Evolutionary conservation across 257 asterid genomes (phyloP).

Genomic region (Solanum gandarillasii): DNA sequence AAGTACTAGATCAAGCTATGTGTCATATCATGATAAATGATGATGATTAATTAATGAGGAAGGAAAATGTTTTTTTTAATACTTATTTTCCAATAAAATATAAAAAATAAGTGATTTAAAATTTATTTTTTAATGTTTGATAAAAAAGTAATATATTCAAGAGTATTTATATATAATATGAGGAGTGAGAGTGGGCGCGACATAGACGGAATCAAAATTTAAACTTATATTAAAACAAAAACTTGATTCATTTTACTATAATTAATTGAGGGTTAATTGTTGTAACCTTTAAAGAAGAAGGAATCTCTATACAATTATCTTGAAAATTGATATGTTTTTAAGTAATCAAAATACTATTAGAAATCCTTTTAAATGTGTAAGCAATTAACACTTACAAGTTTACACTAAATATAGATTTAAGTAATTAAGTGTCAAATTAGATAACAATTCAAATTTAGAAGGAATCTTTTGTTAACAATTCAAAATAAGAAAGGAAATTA

Average conservation of each 20-base stretch:
- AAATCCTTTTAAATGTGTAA: background rate
- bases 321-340: background rate
- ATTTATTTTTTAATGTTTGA: background rate
- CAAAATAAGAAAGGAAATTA: background rate
- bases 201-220: accelerated
- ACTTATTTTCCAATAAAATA: background rate
- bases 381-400: background rate
- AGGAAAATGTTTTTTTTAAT: background rate
- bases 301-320: background rate
- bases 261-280: background rate
- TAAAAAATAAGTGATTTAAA: background rate
- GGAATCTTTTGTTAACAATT: background rate
- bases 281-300: background rate
- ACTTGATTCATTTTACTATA: background rate
- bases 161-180: background rate
- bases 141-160: background rate
- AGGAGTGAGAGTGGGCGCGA: background rate
- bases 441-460: background rate
- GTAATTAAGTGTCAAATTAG: background rate
- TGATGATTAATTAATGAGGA: background rate
- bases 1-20: background rate
- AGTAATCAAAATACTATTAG: background rate
- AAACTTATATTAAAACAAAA: background rate
- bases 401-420: too few species aligned
- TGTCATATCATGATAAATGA: background rate